Evolutionary conservation across 2,329 filamentous ascomycete genomes (phyloP).

Genomic region (Hymenoscyphus fraxineus): DNA sequence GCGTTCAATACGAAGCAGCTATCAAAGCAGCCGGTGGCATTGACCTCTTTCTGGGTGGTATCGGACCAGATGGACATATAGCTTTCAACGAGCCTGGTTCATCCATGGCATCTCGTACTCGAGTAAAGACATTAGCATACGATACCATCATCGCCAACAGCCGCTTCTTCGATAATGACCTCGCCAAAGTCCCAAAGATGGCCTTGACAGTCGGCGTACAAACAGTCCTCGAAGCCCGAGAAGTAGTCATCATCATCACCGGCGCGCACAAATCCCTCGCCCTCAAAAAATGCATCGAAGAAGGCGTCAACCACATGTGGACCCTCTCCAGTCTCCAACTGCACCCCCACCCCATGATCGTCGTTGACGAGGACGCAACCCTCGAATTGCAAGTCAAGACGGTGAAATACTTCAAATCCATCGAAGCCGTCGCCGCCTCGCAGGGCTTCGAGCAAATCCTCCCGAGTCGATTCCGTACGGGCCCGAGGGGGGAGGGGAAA

Average conservation of each 20-base stretch:
- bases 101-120: conserved; percentile 70
- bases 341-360: conserved; percentile 76
- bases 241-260: conserved; percentile 79
- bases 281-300: conserved; percentile 75
- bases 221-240: conserved; percentile 75
- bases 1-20: conserved; percentile 72
- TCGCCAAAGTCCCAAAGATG: conserved; percentile 72
- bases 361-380: conserved; percentile 77
- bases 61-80: conserved; percentile 83
- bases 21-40: conserved; percentile 74
- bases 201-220: conserved; percentile 81
- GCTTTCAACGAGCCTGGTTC: conserved; percentile 89
- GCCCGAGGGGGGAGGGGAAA: conserved; percentile 33
- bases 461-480: conserved; percentile 53
- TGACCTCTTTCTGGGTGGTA: conserved; percentile 79
- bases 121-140: conserved; percentile 82
- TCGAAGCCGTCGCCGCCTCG: conserved; percentile 58
- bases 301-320: conserved; percentile 87
- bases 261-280: conserved; percentile 78
- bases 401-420: conserved; percentile 70
- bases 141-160: conserved; percentile 85
- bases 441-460: conserved; percentile 57
- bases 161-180: conserved; percentile 74
- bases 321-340: conserved; percentile 77
- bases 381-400: conserved; percentile 71